Conservation (phyloP, 352 stramenopile species). For the Phytophthora agathidicida region DNA sequence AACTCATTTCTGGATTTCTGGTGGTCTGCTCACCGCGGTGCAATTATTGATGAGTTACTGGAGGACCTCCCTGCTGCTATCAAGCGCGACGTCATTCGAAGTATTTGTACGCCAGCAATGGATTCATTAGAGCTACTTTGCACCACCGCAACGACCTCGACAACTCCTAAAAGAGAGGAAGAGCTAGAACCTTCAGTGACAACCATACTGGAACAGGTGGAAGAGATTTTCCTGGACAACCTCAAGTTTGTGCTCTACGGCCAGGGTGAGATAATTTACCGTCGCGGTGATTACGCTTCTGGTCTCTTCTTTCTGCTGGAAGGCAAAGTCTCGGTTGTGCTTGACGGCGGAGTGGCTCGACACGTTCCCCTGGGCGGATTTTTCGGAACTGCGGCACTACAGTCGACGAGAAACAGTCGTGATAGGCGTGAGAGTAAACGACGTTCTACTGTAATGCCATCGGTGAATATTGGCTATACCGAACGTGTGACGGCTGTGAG, state of each 20-base stretch:
- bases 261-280: constrained; percentile 68
- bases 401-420: not conserved
- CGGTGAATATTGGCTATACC: constrained; percentile 29
- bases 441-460: constrained; percentile 5
- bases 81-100: constrained; percentile 62
- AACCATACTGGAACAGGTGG: constrained; percentile 36
- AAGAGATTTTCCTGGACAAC: constrained; percentile 60
- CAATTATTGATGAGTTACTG: constrained; percentile 65
- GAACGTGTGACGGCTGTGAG: constrained; percentile 56
- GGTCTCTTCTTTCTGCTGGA: constrained; percentile 64
- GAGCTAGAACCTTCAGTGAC: not conserved
- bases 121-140: constrained; percentile 51
- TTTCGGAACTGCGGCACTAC: constrained; percentile 53
- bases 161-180: not conserved
- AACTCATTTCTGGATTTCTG: constrained; percentile 76
- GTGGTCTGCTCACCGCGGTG: constrained; percentile 68
- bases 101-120: constrained; percentile 58
- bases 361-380: constrained; percentile 48
- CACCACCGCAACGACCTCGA: not conserved
- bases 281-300: constrained; percentile 48
- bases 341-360: constrained; percentile 33
- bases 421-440: constrained; percentile 11
- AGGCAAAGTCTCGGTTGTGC: constrained; percentile 38
- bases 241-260: constrained; percentile 66
- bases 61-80: constrained; percentile 57